Evolutionary conservation across 352 stramenopile genomes (phyloP), one percentile per base, ranked within the genome.

Genomic region (Saprolegnia diclina): DNA sequence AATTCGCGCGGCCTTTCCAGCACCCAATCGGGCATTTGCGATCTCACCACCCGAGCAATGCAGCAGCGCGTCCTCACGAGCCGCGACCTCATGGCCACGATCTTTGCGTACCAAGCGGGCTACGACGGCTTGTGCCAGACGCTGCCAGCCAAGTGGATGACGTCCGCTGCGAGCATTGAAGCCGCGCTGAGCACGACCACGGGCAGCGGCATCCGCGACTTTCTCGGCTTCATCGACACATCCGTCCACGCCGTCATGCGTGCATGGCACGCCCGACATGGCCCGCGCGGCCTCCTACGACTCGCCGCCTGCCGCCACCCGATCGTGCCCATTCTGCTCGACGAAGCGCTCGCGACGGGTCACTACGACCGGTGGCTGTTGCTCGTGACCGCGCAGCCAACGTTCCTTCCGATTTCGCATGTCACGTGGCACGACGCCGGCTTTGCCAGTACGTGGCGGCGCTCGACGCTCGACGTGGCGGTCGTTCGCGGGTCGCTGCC

Each of bases 161-260:
- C 11, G 35, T 59, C 52, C 3, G 24, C 24, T 10, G 11, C 11
- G 3, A n/a, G 52, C 24, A 59, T 59, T 24, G 52, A 59, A 16
- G 35, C 24, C 52, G 9, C 35, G 52, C 35, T 59, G 3, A 2
- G 19, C 7, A 2, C 13, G 35, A 16, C 52, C 3, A 14, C 11
- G 13, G 18, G 42, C 42, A 14, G 13, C 42, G 42, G 42, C 42
- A 59, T 59, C 24, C 13, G 19, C 24, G 52, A n/a, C 19, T 59
- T 59, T 24, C 52, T 59, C 19, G 35, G 13, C 35, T 59, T 59
- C 35, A 59, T 59, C 52, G 42, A 48, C 18, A 24, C 52, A n/a
- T 59, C n/a, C 2, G n/a, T 59, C 35, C 52, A 59, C 35, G n/a
- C 24, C 3, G 3, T 24, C 35, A 59, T 59, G 11, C 11, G 11